Evolutionary conservation across 2,329 filamentous ascomycete genomes (phyloP), one percentile per base, ranked within the genome.

Genomic region (Sclerotinia minor): DNA sequence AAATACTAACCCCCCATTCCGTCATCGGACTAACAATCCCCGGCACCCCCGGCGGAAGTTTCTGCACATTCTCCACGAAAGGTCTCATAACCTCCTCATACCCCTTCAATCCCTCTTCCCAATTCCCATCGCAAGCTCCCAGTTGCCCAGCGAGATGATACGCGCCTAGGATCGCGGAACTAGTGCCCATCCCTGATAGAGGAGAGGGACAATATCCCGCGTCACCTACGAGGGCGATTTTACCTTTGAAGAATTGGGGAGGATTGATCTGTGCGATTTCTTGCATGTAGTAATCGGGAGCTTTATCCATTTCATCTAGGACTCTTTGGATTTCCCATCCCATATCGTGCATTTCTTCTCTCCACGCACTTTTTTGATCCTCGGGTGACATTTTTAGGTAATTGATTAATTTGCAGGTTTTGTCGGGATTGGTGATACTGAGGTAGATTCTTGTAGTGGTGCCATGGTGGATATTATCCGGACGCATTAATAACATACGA

Each of bases 191-290:
- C 0, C 82, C 82, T 0, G 79, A 80, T 11, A 78, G 75, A 2
- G 64, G 64, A 3, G 54, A 53, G 26, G 65, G 65, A 13, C 77
- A 77, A 67, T 80, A 82, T 0, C 77, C 84, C 2, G 84, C 84
- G 73, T 87, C 85, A 7, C 85, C 85, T 1, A 87, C 76, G 1
- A 87, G 75, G 3, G 87, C 78, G 13, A 73, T 69, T 7, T 72
- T 70, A 1, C 85, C 79, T 26, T 71, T 75, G 38, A 66, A 76
- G 74, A 82, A 4, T 80, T 79, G 69, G 0, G 78, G 73, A 52
- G 79, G 58, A 45, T 78, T 79, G 26, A 85, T 78, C n/a, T 79
- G 78, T 0, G 75, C 78, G 24, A 82, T 72, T 13, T 78, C 74
- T 32, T 76, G 75, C 68, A 78, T 77, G 67, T 82, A 81, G 70